Percentiles rank a stretch among this genome's conserved stretches.
Conservation (phyloP, 345 rosid genomes). For the Raphanus raphanistrum region DNA sequence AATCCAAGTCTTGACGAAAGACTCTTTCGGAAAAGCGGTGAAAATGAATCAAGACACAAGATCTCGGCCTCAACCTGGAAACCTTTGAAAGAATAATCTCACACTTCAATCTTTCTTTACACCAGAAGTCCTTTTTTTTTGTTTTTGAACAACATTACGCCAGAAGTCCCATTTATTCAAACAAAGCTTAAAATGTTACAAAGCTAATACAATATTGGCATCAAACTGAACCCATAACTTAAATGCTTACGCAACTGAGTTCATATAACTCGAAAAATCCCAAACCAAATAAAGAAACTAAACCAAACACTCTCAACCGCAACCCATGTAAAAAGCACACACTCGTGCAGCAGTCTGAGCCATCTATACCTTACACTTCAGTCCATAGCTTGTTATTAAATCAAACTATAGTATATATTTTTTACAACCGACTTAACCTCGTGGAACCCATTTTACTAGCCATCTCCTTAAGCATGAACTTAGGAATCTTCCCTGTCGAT, state of each 20-base stretch:
- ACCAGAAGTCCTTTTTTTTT: no score
- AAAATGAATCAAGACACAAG: no score
- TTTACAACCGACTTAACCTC: conserved; percentile 43
- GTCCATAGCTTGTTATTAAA: not conserved
- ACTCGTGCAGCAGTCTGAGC: not conserved
- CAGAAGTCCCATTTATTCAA: not conserved
- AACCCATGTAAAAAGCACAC: not conserved
- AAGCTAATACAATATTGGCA: no score
- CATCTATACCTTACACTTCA: not conserved
- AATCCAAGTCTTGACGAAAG: no score
- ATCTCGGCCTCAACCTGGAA: not conserved
- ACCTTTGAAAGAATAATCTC: not conserved
- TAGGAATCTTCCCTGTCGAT: conserved; percentile 60
- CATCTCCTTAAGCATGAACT: conserved; percentile 50
- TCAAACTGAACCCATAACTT: no score
- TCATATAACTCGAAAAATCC: no score
- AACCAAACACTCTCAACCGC: not conserved
- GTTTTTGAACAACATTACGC: no score
- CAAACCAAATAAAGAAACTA: no score
- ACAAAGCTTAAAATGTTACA: not conserved
- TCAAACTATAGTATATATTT: not conserved
- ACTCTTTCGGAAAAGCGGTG: no score
- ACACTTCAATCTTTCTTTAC: not conserved
- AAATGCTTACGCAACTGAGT: no score
- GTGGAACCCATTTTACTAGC: conserved; percentile 38